Conservation (phyloP, 192 early-diverging fungal species). For the Backusella tuberculispora region DNA sequence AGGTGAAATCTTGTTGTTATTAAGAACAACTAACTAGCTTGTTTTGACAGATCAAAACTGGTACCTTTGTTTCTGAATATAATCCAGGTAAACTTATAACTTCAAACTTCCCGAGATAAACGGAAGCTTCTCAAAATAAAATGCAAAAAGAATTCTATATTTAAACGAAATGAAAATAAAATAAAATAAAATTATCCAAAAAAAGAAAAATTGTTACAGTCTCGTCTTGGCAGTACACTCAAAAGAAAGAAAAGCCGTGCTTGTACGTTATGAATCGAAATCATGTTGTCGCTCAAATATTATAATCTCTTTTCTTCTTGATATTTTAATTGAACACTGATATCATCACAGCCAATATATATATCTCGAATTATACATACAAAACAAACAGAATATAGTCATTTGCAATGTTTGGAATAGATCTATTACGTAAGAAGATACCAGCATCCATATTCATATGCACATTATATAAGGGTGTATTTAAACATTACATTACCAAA, state of each 20-base stretch:
- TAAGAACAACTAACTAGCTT: background rate
- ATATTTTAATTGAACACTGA: too few species aligned
- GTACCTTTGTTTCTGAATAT: background rate
- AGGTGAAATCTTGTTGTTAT: background rate
- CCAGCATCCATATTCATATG: too few species aligned
- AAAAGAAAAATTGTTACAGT: conserved; percentile 7
- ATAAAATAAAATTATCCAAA: background rate
- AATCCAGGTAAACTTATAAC: too few species aligned
- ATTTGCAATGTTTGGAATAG: too few species aligned
- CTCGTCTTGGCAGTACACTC: background rate
- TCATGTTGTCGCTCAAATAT: background rate
- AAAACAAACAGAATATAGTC: too few species aligned
- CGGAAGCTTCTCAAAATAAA: too few species aligned
- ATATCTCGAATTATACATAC: too few species aligned
- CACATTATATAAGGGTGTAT: too few species aligned
- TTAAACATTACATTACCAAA: background rate
- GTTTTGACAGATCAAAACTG: background rate
- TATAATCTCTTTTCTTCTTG: background rate
- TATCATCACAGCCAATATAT: too few species aligned
- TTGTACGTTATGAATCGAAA: background rate
- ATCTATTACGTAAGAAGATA: too few species aligned
- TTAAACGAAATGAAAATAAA: background rate
- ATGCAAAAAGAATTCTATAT: background rate
- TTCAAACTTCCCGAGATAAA: too few species aligned
- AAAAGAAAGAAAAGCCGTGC: background rate